Evolutionary conservation across 495 filamentous ascomycete species (phyloP), one percentile per base, ranked within the genome.

Genomic region (Daldinia caldariorum): DNA sequence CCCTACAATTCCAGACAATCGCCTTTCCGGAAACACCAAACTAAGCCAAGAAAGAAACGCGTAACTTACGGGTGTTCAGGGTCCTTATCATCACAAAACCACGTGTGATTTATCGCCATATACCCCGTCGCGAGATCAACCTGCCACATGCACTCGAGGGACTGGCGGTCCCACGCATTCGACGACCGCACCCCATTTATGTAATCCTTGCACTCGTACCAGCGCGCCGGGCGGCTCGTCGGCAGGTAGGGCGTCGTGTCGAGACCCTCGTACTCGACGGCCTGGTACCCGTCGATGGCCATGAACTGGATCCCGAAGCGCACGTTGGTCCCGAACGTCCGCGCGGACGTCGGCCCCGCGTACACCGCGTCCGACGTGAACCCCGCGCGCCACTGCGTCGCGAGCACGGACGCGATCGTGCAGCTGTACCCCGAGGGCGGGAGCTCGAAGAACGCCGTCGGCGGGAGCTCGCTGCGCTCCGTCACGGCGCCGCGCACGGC

Each of bases 341-440:
- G 14, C 4, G 53, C 53, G 29, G 63, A 63, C 8, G 62, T 63
- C 12, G 69, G 58, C 9, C 13, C 37, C 0, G 59, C 20, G 35
- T 55, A 71, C 10, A 71, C 26, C 0, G 58, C 14, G 32, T 71
- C 63, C 0, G 69, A 55, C 1, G 45, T 35, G 47, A 47, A 71
- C 0, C 8, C 14, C 9, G 38, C 16, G 43, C 26, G 34, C 68
- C 68, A 71, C n/a, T 67, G 69, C 45, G 69, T 58, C 31, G 82
- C 35, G 9, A 78, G 78, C 38, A 61, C 76, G 35, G 39, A 77
- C 38, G 65, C 79, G 71, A 63, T 72, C 18, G 69, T 72, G 45
- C 69, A 72, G 38, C 69, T 72, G 34, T 72, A 69, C 0, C 69
- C 69, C 0, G 8, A 13, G 3, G 69, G 69, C 0, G 60, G 18